Evolutionary conservation across 2,329 filamentous ascomycete genomes (phyloP).

Genomic region (Aspergillus hiratsukae): DNA sequence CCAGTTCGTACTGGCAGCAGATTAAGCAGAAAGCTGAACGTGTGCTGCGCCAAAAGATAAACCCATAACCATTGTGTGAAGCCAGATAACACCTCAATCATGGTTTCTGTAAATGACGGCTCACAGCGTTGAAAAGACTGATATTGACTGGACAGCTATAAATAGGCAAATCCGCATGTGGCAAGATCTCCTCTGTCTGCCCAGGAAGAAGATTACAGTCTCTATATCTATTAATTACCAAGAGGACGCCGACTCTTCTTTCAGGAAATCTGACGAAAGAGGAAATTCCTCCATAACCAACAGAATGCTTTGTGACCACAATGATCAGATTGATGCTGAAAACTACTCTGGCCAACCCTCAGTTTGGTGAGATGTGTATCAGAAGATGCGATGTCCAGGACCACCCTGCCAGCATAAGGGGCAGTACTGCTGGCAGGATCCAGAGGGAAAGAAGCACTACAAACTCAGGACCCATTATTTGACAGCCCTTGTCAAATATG

Average conservation of each 20-base stretch:
- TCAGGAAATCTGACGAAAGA: conserved; percentile 13
- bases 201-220: conserved; percentile 19
- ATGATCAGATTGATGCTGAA: conserved; percentile 22
- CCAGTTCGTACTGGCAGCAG: conserved; percentile 14
- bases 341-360: conserved; percentile 19
- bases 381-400: conserved; percentile 26
- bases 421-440: conserved; percentile 32
- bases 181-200: conserved; percentile 15
- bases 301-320: conserved; percentile 23
- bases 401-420: conserved; percentile 21
- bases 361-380: conserved; percentile 29
- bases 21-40: conserved; percentile 14
- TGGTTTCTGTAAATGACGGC: conserved; percentile 17
- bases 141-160: conserved; percentile 19
- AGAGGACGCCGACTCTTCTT: conserved; percentile 10
- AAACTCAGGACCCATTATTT: conserved; percentile 21
- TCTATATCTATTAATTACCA: conserved; percentile 22
- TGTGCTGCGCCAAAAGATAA: conserved; percentile 16
- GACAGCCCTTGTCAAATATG: too few relatives aligned
- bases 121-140: conserved; percentile 18
- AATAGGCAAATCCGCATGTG: conserved; percentile 19
- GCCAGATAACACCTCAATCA: conserved; percentile 16
- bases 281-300: conserved; percentile 15
- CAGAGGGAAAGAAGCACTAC: conserved; percentile 31
- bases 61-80: conserved; percentile 18